phyloP scores from a whole-genome alignment of 2,329 filamentous ascomycete genomes.

The Chaetomiaceae sp. region DNA sequence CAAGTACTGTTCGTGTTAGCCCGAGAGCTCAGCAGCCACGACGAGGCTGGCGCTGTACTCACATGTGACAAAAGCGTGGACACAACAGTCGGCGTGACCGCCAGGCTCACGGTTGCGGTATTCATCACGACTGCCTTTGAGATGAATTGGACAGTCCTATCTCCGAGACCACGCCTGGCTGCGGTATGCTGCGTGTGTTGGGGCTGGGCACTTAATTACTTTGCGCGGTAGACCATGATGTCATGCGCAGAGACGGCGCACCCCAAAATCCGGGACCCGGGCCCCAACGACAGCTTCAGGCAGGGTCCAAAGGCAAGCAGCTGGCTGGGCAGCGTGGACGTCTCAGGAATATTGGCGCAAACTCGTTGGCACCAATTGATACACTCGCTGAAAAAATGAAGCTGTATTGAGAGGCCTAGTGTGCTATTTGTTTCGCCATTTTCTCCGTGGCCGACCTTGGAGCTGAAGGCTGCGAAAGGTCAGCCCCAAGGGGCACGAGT shows the following conservation, averaged over 20 bases:
- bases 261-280: no score
- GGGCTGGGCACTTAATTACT: no score
- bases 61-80: conserved; percentile 84
- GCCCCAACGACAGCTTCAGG: conserved; percentile 3
- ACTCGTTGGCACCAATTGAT: not conserved
- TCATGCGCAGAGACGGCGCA: no score
- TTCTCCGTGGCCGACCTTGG: no score
- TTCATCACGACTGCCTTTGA: conserved; percentile 55
- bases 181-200: no score
- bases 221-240: conserved; percentile 12
- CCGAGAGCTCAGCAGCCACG: not conserved
- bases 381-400: no score
- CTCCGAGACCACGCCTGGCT: no score
- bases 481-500: no score
- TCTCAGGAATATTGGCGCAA: conserved; percentile 9
- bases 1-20: conserved; percentile 55
- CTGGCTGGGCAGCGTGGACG: conserved; percentile 9
- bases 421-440: no score
- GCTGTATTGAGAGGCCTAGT: no score
- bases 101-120: conserved; percentile 73
- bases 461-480: no score
- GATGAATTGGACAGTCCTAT: no score
- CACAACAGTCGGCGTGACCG: conserved; percentile 81
- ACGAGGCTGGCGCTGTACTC: conserved; percentile 33
- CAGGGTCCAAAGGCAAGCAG: conserved; percentile 7